phyloP scores from a whole-genome alignment of 306 rosid genomes.

The Psophocarpus tetragonolobus region DNA sequence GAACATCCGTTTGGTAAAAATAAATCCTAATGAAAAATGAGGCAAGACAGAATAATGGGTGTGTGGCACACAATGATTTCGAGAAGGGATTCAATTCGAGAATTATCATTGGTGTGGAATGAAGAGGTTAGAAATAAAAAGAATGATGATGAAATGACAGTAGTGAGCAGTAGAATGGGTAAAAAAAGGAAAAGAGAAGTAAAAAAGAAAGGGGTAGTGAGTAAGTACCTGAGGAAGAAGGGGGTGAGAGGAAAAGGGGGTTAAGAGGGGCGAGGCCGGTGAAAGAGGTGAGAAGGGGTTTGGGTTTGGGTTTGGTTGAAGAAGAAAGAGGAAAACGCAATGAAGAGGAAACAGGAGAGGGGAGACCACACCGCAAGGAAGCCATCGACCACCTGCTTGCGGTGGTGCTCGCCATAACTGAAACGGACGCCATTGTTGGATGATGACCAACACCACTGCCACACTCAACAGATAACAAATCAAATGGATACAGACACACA shows the following conservation, averaged over 20 bases:
- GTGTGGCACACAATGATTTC: neutral
- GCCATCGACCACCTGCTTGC: slow-evolving; percentile 60
- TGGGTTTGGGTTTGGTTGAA: slow-evolving; percentile 39
- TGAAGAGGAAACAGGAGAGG: slow-evolving; percentile 41
- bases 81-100: neutral
- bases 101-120: too few relatives aligned
- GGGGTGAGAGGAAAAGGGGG: slow-evolving; percentile 37
- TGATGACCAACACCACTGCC: neutral
- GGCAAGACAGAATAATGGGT: too few relatives aligned
- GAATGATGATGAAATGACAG: too few relatives aligned
- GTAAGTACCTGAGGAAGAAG: slow-evolving; percentile 59
- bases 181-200: neutral
- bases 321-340: slow-evolving; percentile 33
- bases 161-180: too few relatives aligned
- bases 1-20: too few relatives aligned
- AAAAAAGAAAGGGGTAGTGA: neutral
- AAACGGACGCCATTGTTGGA: slow-evolving; percentile 36
- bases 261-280: slow-evolving; percentile 62
- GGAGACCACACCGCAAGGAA: slow-evolving; percentile 63
- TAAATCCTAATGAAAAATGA: neutral
- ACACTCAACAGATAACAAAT: neutral
- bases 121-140: too few relatives aligned
- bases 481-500: neutral
- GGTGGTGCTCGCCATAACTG: slow-evolving; percentile 38
- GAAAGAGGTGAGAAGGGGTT: slow-evolving; percentile 50